Percentiles rank a stretch among this genome's conserved stretches.
Evolutionary conservation across 2,329 filamentous ascomycete genomes (phyloP).

Genomic region (Geosmithia flava): DNA sequence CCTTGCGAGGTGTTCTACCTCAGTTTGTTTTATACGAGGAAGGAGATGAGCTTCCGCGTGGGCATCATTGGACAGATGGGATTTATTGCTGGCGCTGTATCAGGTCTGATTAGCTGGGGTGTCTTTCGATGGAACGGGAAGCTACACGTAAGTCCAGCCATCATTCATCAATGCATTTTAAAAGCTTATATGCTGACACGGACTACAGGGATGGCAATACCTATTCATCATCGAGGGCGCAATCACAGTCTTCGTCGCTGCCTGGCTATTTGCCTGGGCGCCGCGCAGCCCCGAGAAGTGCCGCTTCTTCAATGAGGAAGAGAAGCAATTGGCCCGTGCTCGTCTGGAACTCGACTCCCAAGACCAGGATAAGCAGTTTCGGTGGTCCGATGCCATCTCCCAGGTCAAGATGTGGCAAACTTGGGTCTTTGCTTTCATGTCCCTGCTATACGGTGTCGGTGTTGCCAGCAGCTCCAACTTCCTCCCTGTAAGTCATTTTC

Average conservation of each 20-base stretch:
- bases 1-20: slow-evolving; percentile 29
- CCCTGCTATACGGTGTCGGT: slow-evolving; percentile 12
- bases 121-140: slow-evolving; percentile 11
- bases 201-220: slow-evolving; percentile 11
- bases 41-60: slow-evolving; percentile 13
- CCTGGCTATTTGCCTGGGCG: slow-evolving; percentile 8
- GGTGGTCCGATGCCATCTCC: slow-evolving; percentile 10
- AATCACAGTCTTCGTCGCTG: slow-evolving; percentile 9
- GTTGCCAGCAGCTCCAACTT: slow-evolving; percentile 12
- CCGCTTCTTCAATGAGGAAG: slow-evolving; percentile 10
- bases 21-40: slow-evolving; percentile 25
- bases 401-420: slow-evolving; percentile 10
- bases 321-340: slow-evolving; percentile 10
- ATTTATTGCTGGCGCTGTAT: slow-evolving; percentile 12
- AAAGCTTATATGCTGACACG: neutral
- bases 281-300: slow-evolving; percentile 10
- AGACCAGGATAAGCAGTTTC: slow-evolving; percentile 8
- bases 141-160: slow-evolving; percentile 4
- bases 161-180: neutral
- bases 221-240: slow-evolving; percentile 15
- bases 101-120: slow-evolving; percentile 11
- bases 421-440: slow-evolving; percentile 11
- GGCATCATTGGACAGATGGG: slow-evolving; percentile 9
- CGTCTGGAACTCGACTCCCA: slow-evolving; percentile 12
- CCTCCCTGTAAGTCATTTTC: slow-evolving; percentile 6